Percentiles rank a stretch among this genome's conserved stretches.
These are phyloP conservation scores for Hirschioporus abietinus DNA, from an alignment of 768 basidiomycete genomes.

Conservation along the genomic window DNA sequence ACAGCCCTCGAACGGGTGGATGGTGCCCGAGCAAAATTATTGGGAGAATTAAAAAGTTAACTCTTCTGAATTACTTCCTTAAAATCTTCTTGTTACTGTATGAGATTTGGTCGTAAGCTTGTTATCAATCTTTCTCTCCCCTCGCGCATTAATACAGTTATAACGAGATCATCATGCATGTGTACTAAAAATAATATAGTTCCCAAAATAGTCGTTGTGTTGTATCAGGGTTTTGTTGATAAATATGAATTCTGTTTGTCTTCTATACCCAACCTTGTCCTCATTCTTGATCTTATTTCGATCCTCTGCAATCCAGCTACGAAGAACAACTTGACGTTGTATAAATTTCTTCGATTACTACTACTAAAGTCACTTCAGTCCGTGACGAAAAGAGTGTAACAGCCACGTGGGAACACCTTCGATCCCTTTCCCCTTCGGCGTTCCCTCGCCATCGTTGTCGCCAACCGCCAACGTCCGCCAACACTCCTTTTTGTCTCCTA, in stretches of 20 bases:
- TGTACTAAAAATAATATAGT: neutral
- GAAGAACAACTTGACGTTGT: neutral
- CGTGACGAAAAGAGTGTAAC: neutral
- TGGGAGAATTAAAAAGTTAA: neutral
- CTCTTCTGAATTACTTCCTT: too few relatives aligned
- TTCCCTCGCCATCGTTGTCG: slow-evolving; percentile 4
- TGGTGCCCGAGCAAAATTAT: neutral
- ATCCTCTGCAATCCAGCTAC: neutral
- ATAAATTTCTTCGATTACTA: neutral
- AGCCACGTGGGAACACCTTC: slow-evolving; percentile 4
- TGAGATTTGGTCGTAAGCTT: neutral
- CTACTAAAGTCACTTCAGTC: neutral
- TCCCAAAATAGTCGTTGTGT: neutral
- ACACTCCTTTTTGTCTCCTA: neutral
- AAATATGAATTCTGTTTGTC: neutral
- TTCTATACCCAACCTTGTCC: neutral
- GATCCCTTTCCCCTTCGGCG: neutral
- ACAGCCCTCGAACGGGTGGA: slow-evolving; percentile 1
- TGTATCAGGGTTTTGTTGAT: neutral
- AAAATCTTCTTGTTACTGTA: too few relatives aligned
- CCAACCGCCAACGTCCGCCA: neutral
- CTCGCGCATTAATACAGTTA: neutral
- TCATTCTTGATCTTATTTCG: neutral
- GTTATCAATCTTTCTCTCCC: neutral
- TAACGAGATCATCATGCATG: neutral